A percentile compares a stretch with the other conserved stretches of the same genome.
These are phyloP conservation scores for Trichoderma simmonsii DNA, from an alignment of 2,329 filamentous ascomycete genomes.

Conservation along the genomic window DNA sequence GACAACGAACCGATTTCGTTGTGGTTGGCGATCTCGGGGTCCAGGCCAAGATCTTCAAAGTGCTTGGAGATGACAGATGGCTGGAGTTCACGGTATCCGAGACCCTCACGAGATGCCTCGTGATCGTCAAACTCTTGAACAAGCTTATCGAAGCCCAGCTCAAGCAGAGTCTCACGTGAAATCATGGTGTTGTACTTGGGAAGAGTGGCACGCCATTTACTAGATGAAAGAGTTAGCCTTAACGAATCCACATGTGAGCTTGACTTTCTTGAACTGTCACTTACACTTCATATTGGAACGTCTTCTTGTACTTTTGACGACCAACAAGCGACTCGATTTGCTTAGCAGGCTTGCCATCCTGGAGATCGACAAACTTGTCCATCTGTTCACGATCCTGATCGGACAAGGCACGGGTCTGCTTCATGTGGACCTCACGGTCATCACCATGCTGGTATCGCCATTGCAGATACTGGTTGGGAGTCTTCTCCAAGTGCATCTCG, in stretches of 20 bases:
- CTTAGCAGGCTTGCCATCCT: constrained; percentile 73
- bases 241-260: not conserved
- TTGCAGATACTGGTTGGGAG: constrained; percentile 96
- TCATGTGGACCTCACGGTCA: constrained; percentile 94
- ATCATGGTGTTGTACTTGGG: constrained; percentile 93
- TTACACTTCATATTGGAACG: constrained; percentile 94
- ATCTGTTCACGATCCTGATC: constrained; percentile 84
- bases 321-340: constrained; percentile 88
- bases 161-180: constrained; percentile 83
- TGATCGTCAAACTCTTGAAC: constrained; percentile 98
- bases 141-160: constrained; percentile 86
- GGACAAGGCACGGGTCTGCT: constrained; percentile 90
- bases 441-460: constrained; percentile 98
- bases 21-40: constrained; percentile 98
- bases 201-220: constrained; percentile 83
- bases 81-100: constrained; percentile 90
- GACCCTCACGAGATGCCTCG: constrained; percentile 96
- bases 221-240: constrained; percentile 28
- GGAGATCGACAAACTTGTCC: constrained; percentile 82
- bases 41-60: constrained; percentile 93
- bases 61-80: constrained; percentile 95
- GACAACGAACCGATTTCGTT: constrained; percentile 96
- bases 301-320: constrained; percentile 98
- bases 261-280: constrained; percentile 26
- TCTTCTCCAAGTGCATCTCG: constrained; percentile 99